A percentile compares a stretch with the other conserved stretches of the same genome.
phyloP scores from a whole-genome alignment of 192 early-diverging fungal species.

The Dissophora ornata region DNA sequence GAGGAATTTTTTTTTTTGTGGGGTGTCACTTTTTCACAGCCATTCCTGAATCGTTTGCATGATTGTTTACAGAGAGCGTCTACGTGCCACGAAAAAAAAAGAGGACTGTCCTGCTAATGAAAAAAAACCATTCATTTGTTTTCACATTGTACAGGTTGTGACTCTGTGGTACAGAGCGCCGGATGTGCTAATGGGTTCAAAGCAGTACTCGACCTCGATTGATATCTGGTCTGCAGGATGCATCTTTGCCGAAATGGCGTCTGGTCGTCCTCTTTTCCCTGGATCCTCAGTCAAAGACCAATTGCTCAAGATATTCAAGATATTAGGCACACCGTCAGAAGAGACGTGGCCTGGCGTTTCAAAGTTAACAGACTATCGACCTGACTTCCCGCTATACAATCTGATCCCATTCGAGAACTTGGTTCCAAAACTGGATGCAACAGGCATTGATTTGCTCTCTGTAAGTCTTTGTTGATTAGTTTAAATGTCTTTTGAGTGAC shows the following conservation, averaged over 20 bases:
- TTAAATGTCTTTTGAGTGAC: not conserved
- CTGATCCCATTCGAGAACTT: constrained; percentile 77
- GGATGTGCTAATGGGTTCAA: constrained; percentile 88
- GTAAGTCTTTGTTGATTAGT: constrained; percentile 48
- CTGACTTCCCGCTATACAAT: constrained; percentile 82
- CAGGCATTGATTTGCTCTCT: constrained; percentile 88
- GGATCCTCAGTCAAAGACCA: constrained; percentile 92
- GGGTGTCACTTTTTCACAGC: not conserved
- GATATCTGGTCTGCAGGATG: constrained; percentile 91
- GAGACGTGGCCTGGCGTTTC: constrained; percentile 88
- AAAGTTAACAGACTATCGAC: constrained; percentile 89
- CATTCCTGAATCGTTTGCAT: constrained; percentile 11
- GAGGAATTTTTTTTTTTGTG: constrained; percentile 10
- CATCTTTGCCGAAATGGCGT: constrained; percentile 92
- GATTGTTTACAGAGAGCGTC: constrained; percentile 10
- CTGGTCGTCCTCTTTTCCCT: constrained; percentile 90
- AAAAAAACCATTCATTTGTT: not conserved
- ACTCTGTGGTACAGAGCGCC: constrained; percentile 92
- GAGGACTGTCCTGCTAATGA: not conserved
- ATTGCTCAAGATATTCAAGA: constrained; percentile 91
- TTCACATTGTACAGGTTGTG: constrained; percentile 65
- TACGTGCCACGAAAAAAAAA: constrained; percentile 3
- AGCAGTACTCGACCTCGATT: constrained; percentile 88
- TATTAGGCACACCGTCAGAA: constrained; percentile 85
- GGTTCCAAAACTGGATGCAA: constrained; percentile 84